Evolutionary conservation across 371 early-diverging fungal species (phyloP), one percentile per base, ranked within the genome.

Genomic region (Circinella umbellata): DNA sequence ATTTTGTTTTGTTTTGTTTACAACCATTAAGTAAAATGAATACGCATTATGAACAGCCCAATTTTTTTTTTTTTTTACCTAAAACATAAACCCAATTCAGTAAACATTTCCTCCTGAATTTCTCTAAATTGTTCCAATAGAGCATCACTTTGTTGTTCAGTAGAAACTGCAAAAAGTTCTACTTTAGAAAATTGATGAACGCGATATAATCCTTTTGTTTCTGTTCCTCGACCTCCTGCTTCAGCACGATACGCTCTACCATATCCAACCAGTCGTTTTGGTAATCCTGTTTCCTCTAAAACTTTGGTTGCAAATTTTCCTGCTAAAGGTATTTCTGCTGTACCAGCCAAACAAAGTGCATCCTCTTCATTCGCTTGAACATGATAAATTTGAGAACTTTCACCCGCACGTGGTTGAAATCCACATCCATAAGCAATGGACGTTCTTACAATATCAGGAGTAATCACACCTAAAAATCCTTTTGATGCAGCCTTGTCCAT

Each of bases 171-270:
- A 87, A 98, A 96, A 66, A 98, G 80, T 69, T 98, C 97, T 0
- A 98, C 94, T 70, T 98, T 98, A 39, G 91, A 92, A 75, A 98
- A 98, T 70, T 96, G 96, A 78, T 98, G 97, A 3, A 98, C 93
- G 1, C 97, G 87, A 77, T 97, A 98, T 9, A 97, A 73, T 0
- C 98, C 97, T 39, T 92, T 89, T 54, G 93, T 94, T 46, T 93
- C 93, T 27, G 89, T 88, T 1, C 96, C 96, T n/a, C 93, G 80
- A 3, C 94, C 87, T 0, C 95, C 93, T 0, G 96, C 96, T 74
- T 98, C 97, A 8, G 97, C 94, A 36, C 97, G 86, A 78, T 95
- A 97, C 8, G 94, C 91, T 59, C 91, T 88, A 13, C 96, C 92
- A 34, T 93, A 85, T 0, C 93, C 97, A 4, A 94, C 96, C 69